phyloP scores from a whole-genome alignment of 768 basidiomycete genomes.

The Leucogyrophana mollusca region DNA sequence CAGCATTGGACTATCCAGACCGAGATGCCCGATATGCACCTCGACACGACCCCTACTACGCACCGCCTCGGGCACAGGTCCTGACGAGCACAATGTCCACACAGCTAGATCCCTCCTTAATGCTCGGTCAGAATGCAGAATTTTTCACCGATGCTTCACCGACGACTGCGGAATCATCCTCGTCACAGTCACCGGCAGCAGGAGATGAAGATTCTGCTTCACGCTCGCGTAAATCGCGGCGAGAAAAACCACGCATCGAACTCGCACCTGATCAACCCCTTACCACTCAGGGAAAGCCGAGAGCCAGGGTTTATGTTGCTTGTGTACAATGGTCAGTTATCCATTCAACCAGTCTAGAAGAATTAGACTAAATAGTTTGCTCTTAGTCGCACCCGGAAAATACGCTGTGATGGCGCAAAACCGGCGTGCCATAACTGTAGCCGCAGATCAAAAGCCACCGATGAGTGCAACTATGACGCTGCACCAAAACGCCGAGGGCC shows the following conservation, averaged over 20 bases:
- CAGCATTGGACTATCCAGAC: background rate
- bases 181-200: slow-evolving; percentile 1
- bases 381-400: slow-evolving; percentile 71
- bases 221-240: slow-evolving; percentile 38
- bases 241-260: slow-evolving; percentile 59
- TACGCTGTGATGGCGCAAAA: slow-evolving; percentile 80
- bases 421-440: slow-evolving; percentile 74
- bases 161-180: slow-evolving; percentile 6
- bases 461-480: slow-evolving; percentile 65
- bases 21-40: slow-evolving; percentile 7
- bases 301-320: slow-evolving; percentile 75
- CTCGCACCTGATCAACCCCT: slow-evolving; percentile 76
- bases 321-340: slow-evolving; percentile 73
- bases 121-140: background rate
- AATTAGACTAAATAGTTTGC: slow-evolving; percentile 4
- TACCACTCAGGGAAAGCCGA: slow-evolving; percentile 77
- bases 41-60: slow-evolving; percentile 3
- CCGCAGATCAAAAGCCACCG: slow-evolving; percentile 43
- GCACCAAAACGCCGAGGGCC: slow-evolving; percentile 79
- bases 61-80: background rate
- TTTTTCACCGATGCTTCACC: background rate
- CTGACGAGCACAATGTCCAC: slow-evolving; percentile 3
- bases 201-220: slow-evolving; percentile 1
- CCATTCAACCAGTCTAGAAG: background rate
- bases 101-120: slow-evolving; percentile 8